Conservation (phyloP, 805 yeast species). For the Kodamaea jinghongensis region DNA sequence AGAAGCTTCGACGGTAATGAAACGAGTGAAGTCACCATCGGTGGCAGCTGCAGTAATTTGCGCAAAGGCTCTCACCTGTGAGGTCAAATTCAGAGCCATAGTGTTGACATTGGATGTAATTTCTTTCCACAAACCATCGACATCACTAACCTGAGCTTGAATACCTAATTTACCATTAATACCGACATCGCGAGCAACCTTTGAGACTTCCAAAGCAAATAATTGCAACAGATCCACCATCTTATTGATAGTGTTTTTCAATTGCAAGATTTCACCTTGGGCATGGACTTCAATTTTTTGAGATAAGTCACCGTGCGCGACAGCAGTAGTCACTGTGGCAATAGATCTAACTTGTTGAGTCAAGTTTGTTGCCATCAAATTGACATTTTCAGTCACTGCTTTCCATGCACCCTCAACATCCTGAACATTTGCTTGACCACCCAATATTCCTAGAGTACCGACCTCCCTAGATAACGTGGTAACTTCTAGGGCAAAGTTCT, state of each 20-base stretch:
- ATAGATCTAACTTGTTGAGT: slow-evolving; percentile 82
- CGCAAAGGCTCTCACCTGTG: slow-evolving; percentile 91
- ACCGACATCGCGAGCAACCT: slow-evolving; percentile 92
- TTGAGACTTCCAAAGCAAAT: slow-evolving; percentile 83
- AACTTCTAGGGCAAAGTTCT: slow-evolving; percentile 45
- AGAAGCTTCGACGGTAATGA: slow-evolving; percentile 85
- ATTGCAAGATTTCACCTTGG: slow-evolving; percentile 83
- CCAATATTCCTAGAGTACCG: slow-evolving; percentile 46
- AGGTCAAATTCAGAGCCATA: slow-evolving; percentile 90
- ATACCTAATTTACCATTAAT: slow-evolving; percentile 91
- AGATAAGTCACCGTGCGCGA: slow-evolving; percentile 83
- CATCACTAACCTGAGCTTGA: slow-evolving; percentile 87
- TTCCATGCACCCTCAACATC: slow-evolving; percentile 53
- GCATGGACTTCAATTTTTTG: slow-evolving; percentile 88
- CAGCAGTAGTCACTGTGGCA: slow-evolving; percentile 89
- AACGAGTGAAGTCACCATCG: slow-evolving; percentile 87
- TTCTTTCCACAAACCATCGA: slow-evolving; percentile 89
- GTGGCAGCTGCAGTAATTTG: slow-evolving; percentile 94
- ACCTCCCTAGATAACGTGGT: slow-evolving; percentile 47
- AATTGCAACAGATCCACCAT: slow-evolving; percentile 91
- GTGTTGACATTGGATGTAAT: slow-evolving; percentile 89
- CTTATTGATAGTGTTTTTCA: slow-evolving; percentile 82
- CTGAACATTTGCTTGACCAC: slow-evolving; percentile 51
- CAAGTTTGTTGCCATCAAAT: slow-evolving; percentile 47
- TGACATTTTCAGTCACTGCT: slow-evolving; percentile 47